A percentile compares a stretch with the other conserved stretches of the same genome.
Evolutionary conservation across 2,329 filamentous ascomycete genomes (phyloP).

Genomic region (Talaromyces verruculosus): DNA sequence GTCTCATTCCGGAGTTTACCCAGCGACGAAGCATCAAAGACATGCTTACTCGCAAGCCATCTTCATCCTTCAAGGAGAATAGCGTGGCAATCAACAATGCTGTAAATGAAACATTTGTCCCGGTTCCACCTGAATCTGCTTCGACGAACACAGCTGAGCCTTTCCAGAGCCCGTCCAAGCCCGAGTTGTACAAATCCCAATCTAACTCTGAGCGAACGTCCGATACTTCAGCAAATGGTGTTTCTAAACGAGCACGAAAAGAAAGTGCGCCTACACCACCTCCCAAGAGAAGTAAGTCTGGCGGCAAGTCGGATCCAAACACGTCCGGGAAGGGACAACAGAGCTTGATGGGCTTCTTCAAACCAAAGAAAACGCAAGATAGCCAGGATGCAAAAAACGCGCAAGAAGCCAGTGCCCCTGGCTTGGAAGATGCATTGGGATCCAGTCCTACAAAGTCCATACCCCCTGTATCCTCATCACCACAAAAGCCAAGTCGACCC

Average conservation of each 20-base stretch:
- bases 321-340: slow-evolving; percentile 52
- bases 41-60: slow-evolving; percentile 73
- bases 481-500: background rate
- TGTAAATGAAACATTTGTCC: background rate
- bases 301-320: slow-evolving; percentile 24
- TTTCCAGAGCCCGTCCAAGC: background rate
- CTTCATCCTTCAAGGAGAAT: slow-evolving; percentile 33
- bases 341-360: slow-evolving; percentile 79
- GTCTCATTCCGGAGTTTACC: slow-evolving; percentile 83
- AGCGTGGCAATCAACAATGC: slow-evolving; percentile 18
- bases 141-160: background rate
- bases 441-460: slow-evolving; percentile 2
- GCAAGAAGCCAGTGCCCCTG: background rate
- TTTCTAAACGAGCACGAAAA: slow-evolving; percentile 38
- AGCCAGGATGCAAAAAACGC: background rate
- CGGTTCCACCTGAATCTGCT: background rate
- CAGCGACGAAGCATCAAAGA: slow-evolving; percentile 82
- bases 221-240: slow-evolving; percentile 23
- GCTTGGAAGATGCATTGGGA: background rate
- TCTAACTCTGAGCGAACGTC: background rate
- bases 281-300: slow-evolving; percentile 55
- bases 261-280: slow-evolving; percentile 31
- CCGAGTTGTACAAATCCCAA: background rate
- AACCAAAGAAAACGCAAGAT: slow-evolving; percentile 51
- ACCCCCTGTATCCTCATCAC: background rate